phyloP scores from a whole-genome alignment of 306 rosid genomes.

The Corylus americana region DNA sequence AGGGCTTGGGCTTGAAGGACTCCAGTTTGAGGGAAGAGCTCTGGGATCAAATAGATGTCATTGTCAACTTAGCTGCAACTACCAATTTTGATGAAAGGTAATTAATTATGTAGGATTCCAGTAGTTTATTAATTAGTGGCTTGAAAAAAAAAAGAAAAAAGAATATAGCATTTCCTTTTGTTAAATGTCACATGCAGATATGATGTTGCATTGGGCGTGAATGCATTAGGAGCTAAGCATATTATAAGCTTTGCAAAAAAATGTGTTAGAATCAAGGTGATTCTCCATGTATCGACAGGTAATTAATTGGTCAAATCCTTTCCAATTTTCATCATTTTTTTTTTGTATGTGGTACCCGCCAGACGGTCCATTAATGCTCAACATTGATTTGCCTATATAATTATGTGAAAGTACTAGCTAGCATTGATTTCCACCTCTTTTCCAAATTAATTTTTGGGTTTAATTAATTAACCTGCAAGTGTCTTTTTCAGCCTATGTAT shows the following conservation, averaged over 20 bases:
- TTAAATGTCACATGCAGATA: conserved; percentile 38
- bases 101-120: too few species aligned
- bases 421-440: too few species aligned
- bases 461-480: not conserved
- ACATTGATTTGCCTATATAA: too few species aligned
- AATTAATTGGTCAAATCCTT: conserved; percentile 4
- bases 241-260: conserved; percentile 63
- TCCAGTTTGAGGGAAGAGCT: conserved; percentile 47
- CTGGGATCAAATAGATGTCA: conserved; percentile 44
- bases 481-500: conserved; percentile 59
- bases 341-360: not conserved
- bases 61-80: conserved; percentile 75
- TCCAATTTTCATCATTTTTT: not conserved
- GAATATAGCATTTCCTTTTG: not conserved
- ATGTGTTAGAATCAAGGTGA: conserved; percentile 49
- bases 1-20: conserved; percentile 58
- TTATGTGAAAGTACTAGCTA: too few species aligned
- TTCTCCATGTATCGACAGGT: conserved; percentile 83
- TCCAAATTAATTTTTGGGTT: not conserved
- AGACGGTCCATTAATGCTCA: too few species aligned
- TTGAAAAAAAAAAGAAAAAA: not conserved
- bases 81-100: conserved; percentile 84
- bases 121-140: too few species aligned
- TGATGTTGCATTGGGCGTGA: conserved; percentile 59
- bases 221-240: conserved; percentile 65